Evolutionary conservation across 768 basidiomycete species (phyloP), one percentile per base, ranked within the genome.

Genomic region (Gyrodon lividus): DNA sequence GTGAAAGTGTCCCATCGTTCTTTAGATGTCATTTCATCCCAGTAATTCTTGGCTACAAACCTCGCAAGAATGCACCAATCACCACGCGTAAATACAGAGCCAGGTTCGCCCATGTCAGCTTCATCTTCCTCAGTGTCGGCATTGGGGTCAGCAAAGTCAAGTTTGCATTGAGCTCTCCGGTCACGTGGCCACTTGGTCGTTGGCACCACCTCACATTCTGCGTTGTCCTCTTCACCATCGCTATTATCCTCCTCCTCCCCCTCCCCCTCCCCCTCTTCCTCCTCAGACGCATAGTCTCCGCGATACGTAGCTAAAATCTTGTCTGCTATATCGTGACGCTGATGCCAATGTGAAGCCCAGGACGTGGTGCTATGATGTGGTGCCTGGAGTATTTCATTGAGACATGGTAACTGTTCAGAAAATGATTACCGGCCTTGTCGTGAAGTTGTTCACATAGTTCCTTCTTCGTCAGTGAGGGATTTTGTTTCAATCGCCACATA

Each of bases 291-390:
- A 13, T 46, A 59, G 20, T 34, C 54, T 12, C 34, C 31, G n/a
- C 45, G 80, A 41, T 69, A 69, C 1, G 67, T 54, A 3, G 68
- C 63, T 17, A 84, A 60, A 23, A 85, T 83, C 59, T 84, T 83
- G 59, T 86, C 86, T 1, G 83, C 83, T 23, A 86, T 62, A 57
- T 86, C 84, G 50, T 86, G 82, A 48, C 81, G 75, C 47, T 75
- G 75, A 6, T 76, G 77, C 86, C 86, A 88, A 59, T 84, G 79
- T n/a, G 81, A 78, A 20, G 71, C 70, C 86, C 86, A 88, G 0
- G 85, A 87, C 28, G 67, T 68, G n/a, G 71, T 59, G 34, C 69
- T 77, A 59, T 88, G 86, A 65, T 87, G 83, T 30, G 85, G 83
- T n/a, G 76, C 82, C 86, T 87, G 55, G 31, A 37, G 39, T 48